Evolutionary conservation across 2,329 filamentous ascomycete genomes (phyloP).

Genomic region (Xylaria sp.): DNA sequence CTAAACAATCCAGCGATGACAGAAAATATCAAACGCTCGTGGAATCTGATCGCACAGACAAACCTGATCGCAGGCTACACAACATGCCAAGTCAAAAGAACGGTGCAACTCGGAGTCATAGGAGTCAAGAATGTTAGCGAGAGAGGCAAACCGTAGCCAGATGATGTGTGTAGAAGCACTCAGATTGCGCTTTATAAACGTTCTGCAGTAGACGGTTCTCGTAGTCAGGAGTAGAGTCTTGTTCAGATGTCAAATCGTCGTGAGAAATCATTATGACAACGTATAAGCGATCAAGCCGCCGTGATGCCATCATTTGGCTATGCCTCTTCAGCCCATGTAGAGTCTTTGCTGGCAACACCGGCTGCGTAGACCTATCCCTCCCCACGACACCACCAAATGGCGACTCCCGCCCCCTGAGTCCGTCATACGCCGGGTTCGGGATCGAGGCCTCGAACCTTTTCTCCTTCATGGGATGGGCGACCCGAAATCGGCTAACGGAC

Average conservation of each 20-base stretch:
- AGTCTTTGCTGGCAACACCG: constrained; percentile 4
- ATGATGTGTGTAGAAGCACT: too few relatives aligned
- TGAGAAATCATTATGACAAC: not conserved
- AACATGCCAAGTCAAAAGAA: too few relatives aligned
- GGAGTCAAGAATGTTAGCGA: too few relatives aligned
- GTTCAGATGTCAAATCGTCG: too few relatives aligned
- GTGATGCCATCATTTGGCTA: not conserved
- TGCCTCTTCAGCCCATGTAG: not conserved
- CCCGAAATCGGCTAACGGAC: constrained; percentile 40
- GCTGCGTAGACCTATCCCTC: not conserved
- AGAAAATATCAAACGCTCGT: too few relatives aligned
- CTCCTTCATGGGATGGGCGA: constrained; percentile 42
- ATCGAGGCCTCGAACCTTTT: constrained; percentile 50
- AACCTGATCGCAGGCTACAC: too few relatives aligned
- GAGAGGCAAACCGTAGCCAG: too few relatives aligned
- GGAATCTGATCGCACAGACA: too few relatives aligned
- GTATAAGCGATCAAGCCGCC: not conserved
- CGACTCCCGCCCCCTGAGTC: constrained; percentile 30
- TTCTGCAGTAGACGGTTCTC: not conserved
- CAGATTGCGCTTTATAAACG: too few relatives aligned
- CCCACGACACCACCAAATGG: not conserved
- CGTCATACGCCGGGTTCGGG: constrained; percentile 45
- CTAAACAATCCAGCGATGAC: too few relatives aligned
- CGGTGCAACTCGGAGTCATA: too few relatives aligned
- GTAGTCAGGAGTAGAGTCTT: not conserved